These are phyloP conservation scores for Emericellopsis cladophorae DNA, from an alignment of 2,329 filamentous ascomycete genomes.

Conservation along the genomic window DNA sequence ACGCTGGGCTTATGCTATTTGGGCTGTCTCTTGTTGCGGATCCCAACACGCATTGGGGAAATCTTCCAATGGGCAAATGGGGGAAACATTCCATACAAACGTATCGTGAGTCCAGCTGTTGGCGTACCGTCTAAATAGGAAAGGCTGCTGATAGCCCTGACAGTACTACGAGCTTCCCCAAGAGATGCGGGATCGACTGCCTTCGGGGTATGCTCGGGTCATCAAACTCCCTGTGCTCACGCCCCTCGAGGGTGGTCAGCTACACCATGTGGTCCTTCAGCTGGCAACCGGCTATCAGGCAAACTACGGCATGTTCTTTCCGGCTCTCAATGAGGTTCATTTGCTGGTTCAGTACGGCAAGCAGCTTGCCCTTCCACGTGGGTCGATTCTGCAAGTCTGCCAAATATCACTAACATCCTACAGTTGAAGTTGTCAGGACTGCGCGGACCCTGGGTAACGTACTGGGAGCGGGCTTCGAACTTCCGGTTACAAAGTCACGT, in stretches of 20 bases:
- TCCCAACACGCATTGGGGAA: constrained; percentile 66
- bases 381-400: background rate
- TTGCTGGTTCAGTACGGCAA: constrained; percentile 58
- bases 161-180: constrained; percentile 46
- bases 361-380: constrained; percentile 46
- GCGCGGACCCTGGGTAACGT: constrained; percentile 29
- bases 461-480: constrained; percentile 39
- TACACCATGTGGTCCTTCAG: constrained; percentile 53
- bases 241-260: constrained; percentile 34
- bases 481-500: constrained; percentile 32
- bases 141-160: background rate
- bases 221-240: constrained; percentile 36
- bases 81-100: constrained; percentile 59
- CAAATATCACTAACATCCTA: constrained; percentile 1
- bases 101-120: constrained; percentile 37
- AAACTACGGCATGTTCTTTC: constrained; percentile 60
- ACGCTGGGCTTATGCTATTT: constrained; percentile 71
- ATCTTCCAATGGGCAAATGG: constrained; percentile 54
- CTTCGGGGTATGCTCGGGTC: constrained; percentile 43
- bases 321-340: constrained; percentile 57
- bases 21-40: constrained; percentile 58
- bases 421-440: constrained; percentile 38
- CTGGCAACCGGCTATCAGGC: constrained; percentile 49
- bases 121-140: background rate
- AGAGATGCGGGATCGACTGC: constrained; percentile 53